phyloP scores from a whole-genome alignment of 495 filamentous ascomycete species.

The Penicillium desertorum region DNA sequence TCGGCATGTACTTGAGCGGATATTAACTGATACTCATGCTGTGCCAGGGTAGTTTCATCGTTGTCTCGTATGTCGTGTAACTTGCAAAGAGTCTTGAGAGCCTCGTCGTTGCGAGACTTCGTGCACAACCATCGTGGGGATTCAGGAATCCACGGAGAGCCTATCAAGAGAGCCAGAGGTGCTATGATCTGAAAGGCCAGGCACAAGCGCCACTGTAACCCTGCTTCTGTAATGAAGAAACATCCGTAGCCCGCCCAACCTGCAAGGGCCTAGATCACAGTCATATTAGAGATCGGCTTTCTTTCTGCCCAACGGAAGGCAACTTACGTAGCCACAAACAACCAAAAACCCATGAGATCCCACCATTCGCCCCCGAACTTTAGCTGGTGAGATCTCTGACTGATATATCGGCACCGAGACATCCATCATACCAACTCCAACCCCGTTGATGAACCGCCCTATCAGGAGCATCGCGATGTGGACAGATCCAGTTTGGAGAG shows the following conservation, averaged over 20 bases:
- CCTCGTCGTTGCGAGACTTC: not conserved
- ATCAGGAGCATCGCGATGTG: not conserved
- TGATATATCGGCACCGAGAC: not conserved
- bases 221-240: not conserved
- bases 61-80: no score
- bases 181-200: not conserved
- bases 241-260: not conserved
- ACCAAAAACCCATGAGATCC: not conserved
- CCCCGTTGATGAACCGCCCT: not conserved
- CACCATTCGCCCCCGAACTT: not conserved
- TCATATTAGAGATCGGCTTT: no score
- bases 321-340: not conserved
- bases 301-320: no score
- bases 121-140: not conserved
- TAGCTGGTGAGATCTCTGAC: not conserved
- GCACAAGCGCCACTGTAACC: not conserved
- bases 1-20: no score
- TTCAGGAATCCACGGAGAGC: not conserved
- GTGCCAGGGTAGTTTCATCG: not conserved
- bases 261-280: not conserved
- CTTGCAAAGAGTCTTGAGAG: not conserved
- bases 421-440: not conserved
- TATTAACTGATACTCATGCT: no score
- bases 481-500: not conserved
- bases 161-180: not conserved